phyloP scores from a whole-genome alignment of 805 yeast genomes.

The Pichia membranifaciens region DNA sequence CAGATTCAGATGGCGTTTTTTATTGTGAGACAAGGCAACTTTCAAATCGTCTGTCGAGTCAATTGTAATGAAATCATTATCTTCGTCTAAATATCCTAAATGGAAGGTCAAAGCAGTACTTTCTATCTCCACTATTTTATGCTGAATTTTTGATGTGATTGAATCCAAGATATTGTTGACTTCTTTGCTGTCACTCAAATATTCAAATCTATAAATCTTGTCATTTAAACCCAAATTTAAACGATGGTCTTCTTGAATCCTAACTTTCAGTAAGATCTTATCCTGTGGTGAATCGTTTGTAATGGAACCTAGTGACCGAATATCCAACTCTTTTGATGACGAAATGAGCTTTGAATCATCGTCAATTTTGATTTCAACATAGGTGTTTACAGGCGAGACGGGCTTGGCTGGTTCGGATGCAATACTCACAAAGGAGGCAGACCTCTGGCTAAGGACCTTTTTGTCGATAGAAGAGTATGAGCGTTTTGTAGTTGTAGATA shows the following conservation, averaged over 20 bases:
- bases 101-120: constrained; percentile 16
- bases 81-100: constrained; percentile 36
- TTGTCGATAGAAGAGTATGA: background rate
- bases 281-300: background rate
- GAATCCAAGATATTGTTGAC: background rate
- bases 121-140: constrained; percentile 3
- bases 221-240: constrained; percentile 17
- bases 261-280: constrained; percentile 14
- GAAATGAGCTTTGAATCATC: background rate
- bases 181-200: constrained; percentile 1
- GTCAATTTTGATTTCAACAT: constrained; percentile 4
- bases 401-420: constrained; percentile 3
- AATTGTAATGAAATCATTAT: constrained; percentile 31
- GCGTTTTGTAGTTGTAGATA: background rate
- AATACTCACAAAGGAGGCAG: constrained; percentile 17
- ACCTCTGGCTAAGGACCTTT: background rate
- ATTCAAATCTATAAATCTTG: constrained; percentile 24
- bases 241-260: constrained; percentile 17
- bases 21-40: constrained; percentile 18
- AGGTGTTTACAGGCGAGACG: constrained; percentile 6
- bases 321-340: background rate
- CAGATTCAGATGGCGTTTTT: constrained; percentile 8
- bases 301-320: background rate
- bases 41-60: constrained; percentile 33
- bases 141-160: constrained; percentile 10